These are phyloP conservation scores for Fusarium zealandicum DNA, from an alignment of 2,329 filamentous ascomycete genomes.

Conservation along the genomic window DNA sequence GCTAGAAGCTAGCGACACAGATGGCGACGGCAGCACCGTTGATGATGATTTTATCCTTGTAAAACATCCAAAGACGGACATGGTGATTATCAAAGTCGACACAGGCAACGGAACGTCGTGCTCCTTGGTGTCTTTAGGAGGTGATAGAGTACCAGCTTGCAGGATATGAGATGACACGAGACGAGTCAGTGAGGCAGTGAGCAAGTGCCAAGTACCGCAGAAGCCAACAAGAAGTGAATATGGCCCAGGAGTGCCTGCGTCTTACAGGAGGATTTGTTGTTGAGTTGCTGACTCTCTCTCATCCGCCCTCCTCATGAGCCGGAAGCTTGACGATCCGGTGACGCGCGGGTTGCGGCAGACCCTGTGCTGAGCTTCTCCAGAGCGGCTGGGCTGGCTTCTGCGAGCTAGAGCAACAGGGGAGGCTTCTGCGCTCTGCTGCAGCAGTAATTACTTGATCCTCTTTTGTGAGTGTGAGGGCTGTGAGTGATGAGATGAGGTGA, in stretches of 20 bases:
- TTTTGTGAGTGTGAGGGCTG: no score
- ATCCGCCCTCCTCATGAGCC: slow-evolving; percentile 6
- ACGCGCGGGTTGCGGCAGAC: slow-evolving; percentile 3
- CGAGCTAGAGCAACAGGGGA: no score
- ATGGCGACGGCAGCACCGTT: slow-evolving; percentile 12
- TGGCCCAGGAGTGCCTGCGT: slow-evolving; percentile 16
- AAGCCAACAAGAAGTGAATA: slow-evolving; percentile 8
- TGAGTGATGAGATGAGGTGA: neutral
- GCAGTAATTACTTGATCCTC: no score
- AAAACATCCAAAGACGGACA: slow-evolving; percentile 31
- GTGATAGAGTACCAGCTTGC: slow-evolving; percentile 5
- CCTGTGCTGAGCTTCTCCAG: no score
- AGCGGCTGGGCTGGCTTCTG: slow-evolving; percentile 9
- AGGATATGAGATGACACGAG: slow-evolving; percentile 10
- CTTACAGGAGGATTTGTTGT: slow-evolving; percentile 13
- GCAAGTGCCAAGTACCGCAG: slow-evolving; percentile 2
- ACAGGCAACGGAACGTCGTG: neutral
- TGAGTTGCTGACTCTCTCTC: slow-evolving; percentile 3
- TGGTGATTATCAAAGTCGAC: slow-evolving; percentile 27
- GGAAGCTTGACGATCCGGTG: slow-evolving; percentile 21
- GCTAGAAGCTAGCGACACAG: slow-evolving; percentile 9
- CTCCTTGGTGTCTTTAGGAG: slow-evolving; percentile 6
- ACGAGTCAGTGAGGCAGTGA: no score
- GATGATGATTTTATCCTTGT: slow-evolving; percentile 22
- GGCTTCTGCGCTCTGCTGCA: no score